These are phyloP conservation scores for Penicillium psychrosexuale DNA, from an alignment of 2,329 filamentous ascomycete species.

Conservation along the genomic window DNA sequence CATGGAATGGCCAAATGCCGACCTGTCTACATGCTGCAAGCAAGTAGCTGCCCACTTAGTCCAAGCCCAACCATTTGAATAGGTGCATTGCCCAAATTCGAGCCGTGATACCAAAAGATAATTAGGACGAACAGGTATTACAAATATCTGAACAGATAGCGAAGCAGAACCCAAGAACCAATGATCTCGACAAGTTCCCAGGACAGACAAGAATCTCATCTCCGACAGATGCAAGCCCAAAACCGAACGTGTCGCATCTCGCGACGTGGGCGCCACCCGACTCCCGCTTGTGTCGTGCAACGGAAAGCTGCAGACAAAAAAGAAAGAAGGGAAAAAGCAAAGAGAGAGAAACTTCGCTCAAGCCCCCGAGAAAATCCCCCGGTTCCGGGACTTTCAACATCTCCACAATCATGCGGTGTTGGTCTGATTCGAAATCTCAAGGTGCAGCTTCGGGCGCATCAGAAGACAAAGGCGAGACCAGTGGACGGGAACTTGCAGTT, in stretches of 20 bases:
- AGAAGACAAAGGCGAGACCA: not conserved
- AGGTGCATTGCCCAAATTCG: not conserved
- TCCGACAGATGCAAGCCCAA: slow-evolving; percentile 1
- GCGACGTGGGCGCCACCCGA: slow-evolving; percentile 4
- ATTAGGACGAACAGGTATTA: not conserved
- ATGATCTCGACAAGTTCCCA: not conserved
- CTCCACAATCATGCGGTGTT: not conserved
- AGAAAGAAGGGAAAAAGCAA: not conserved
- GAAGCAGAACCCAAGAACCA: not conserved
- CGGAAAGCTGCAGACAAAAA: not conserved
- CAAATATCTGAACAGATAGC: not conserved
- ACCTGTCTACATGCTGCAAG: not conserved
- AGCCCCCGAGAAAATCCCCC: slow-evolving; percentile 3
- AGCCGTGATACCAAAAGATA: not conserved
- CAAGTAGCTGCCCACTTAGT: not conserved
- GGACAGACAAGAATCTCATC: not conserved
- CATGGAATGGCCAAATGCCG: not conserved
- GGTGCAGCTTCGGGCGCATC: not conserved
- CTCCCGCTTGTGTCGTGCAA: not conserved
- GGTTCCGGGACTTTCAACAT: not conserved
- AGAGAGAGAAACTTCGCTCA: not conserved
- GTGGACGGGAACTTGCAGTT: not conserved
- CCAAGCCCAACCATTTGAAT: not conserved
- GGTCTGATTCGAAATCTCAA: not conserved
- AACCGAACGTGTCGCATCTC: not conserved